Evolutionary conservation across 495 filamentous ascomycete species (phyloP), one percentile per base, ranked within the genome.

Genomic region (Lasiosphaeria hispida): DNA sequence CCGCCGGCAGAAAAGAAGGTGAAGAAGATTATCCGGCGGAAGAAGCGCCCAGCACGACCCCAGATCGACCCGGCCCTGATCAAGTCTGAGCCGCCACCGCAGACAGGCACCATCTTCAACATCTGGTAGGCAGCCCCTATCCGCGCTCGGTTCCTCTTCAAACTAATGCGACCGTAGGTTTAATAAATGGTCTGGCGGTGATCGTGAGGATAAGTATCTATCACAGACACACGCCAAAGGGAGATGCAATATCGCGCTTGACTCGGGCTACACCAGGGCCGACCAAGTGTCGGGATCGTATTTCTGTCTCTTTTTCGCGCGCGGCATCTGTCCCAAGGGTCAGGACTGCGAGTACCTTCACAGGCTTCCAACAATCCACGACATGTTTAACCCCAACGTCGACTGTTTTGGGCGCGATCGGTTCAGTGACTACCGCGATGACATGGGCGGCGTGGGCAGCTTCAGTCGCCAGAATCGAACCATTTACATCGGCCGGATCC

Each of bases 311-410:
- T 96, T 92, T 70, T 97, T 97, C 67, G 91, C 91, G 7, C 68
- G 76, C 14, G 70, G 70, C 6, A 64, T 70, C 2, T 93, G 37
- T 63, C 90, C 87, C 41, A 86, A 87, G 61, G 95, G 95, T 9
- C 80, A 88, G 35, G 91, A 97, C 62, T 99, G 95, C 83, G 86
- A 96, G 63, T 97, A 96, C 63, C 81, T 97, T 4, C 95, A 99
- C 70, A 83, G 94, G 1, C 79, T 96, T 5, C 95, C 94, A 0
- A 82, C 80, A 0, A 77, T 94, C 6, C 85, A 89, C 64, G 94
- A 97, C 70, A 77, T 92, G 33, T 96, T 88, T 72, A 90, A 89
- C 57, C 87, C 88, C 0, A 96, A 96, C 63, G 84, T 94, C 6
- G 95, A 99, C 72, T 92, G 88, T 61, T 99, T 99, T 70, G 94